Conservation (phyloP, 1,284 basidiomycete genomes). For the Clitocybe nebularis region DNA sequence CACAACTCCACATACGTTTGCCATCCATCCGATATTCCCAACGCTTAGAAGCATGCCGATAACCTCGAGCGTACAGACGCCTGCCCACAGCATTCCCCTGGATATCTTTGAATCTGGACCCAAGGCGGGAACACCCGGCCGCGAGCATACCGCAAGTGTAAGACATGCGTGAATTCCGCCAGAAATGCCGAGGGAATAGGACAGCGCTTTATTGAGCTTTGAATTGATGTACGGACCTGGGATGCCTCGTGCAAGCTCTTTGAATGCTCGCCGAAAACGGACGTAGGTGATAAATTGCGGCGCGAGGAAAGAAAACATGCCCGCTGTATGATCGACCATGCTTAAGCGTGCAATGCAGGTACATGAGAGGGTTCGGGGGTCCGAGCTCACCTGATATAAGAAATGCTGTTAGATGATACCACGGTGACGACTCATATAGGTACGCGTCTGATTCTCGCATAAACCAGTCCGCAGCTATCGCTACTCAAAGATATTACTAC, state of each 20-base stretch:
- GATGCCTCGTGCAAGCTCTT: conserved; percentile 9
- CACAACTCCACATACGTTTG: conserved; percentile 8
- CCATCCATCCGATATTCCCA: conserved; percentile 9
- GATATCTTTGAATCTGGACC: not conserved
- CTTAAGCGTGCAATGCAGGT: no score
- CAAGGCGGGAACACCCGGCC: not conserved
- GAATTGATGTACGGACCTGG: conserved; percentile 7
- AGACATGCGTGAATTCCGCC: conserved; percentile 9
- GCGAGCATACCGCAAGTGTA: conserved; percentile 2
- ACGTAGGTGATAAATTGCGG: conserved; percentile 8
- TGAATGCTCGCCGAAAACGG: conserved; percentile 7
- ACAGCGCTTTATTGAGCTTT: conserved; percentile 10
- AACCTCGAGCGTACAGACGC: conserved; percentile 4
- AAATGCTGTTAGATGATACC: conserved; percentile 10
- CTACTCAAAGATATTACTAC: not conserved
- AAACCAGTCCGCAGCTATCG: conserved; percentile 6
- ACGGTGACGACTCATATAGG: conserved; percentile 8
- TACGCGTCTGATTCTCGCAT: not conserved
- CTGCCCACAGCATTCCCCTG: conserved; percentile 3
- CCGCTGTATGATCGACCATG: conserved; percentile 4
- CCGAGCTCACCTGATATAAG: conserved; percentile 4
- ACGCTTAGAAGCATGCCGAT: conserved; percentile 4
- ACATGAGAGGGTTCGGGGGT: no score
- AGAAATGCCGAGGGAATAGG: conserved; percentile 5
- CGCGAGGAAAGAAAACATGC: conserved; percentile 12